These are phyloP conservation scores for Pulveroboletus frians DNA, from an alignment of 768 basidiomycete genomes.

Conservation along the genomic window DNA sequence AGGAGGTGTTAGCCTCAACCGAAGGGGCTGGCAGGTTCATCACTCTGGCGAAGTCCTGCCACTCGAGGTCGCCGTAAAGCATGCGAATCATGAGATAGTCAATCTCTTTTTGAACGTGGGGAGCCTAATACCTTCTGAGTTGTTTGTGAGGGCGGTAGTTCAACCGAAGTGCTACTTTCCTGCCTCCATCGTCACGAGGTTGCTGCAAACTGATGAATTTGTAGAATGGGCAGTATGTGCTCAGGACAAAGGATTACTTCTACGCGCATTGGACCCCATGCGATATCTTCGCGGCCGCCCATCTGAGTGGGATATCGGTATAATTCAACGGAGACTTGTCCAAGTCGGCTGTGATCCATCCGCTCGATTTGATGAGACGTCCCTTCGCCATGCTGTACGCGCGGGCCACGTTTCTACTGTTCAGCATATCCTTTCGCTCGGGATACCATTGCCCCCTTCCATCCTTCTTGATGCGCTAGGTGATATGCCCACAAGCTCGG, in stretches of 20 bases:
- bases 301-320: background rate
- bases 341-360: constrained; percentile 4
- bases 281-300: background rate
- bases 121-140: background rate
- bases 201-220: constrained; percentile 6
- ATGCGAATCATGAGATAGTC: background rate
- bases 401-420: constrained; percentile 4
- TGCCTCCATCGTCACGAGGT: background rate
- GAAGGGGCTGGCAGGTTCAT: background rate
- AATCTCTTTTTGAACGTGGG: background rate
- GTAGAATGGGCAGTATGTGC: constrained; percentile 2
- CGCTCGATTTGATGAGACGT: background rate
- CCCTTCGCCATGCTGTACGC: background rate
- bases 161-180: background rate
- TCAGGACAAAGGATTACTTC: background rate
- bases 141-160: background rate
- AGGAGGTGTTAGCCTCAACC: background rate
- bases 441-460: background rate
- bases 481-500: background rate
- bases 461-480: constrained; percentile 3
- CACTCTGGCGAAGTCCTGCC: background rate
- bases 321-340: constrained; percentile 1
- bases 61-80: background rate
- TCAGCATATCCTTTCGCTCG: background rate
- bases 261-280: background rate